phyloP scores from a whole-genome alignment of 148 eudicot genomes.

The Dianthus caryophyllus region DNA sequence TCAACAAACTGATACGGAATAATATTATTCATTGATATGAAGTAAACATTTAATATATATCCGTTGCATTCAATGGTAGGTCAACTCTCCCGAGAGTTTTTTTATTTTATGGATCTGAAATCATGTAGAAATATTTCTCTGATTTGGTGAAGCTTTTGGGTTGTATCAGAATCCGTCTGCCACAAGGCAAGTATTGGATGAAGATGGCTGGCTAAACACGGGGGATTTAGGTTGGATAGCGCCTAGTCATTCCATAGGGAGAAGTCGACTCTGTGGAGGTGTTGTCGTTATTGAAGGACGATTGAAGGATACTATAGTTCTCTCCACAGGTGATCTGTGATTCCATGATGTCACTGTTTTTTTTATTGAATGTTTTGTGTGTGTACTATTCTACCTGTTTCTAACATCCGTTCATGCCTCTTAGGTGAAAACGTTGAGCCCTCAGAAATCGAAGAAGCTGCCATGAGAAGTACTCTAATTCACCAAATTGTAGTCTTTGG shows the following conservation, averaged over 20 bases:
- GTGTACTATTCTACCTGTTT: neutral
- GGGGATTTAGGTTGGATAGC: conserved; percentile 98
- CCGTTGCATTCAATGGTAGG: neutral
- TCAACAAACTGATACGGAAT: neutral
- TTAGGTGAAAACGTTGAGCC: conserved; percentile 98
- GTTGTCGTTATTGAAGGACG: conserved; percentile 92
- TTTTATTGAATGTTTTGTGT: neutral
- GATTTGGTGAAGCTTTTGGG: conserved; percentile 3
- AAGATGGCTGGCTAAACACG: conserved; percentile 79
- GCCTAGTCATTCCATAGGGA: conserved; percentile 72
- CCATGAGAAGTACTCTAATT: conserved; percentile 72
- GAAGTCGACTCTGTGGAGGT: conserved; percentile 83
- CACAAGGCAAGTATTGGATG: conserved; percentile 63
- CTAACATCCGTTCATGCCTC: conserved; percentile 1
- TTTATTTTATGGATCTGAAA: neutral
- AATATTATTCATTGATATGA: neutral
- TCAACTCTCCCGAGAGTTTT: neutral
- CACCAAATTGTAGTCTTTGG: conserved; percentile 87
- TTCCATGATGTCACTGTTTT: neutral
- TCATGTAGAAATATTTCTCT: neutral
- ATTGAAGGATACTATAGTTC: conserved; percentile 96
- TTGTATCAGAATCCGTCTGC: conserved; percentile 55
- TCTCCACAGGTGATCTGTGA: conserved; percentile 59
- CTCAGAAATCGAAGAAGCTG: conserved; percentile 87
- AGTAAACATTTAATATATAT: neutral